Evolutionary conservation across 768 basidiomycete genomes (phyloP), one percentile per base, ranked within the genome.

Genomic region (Pleurotus djamor): DNA sequence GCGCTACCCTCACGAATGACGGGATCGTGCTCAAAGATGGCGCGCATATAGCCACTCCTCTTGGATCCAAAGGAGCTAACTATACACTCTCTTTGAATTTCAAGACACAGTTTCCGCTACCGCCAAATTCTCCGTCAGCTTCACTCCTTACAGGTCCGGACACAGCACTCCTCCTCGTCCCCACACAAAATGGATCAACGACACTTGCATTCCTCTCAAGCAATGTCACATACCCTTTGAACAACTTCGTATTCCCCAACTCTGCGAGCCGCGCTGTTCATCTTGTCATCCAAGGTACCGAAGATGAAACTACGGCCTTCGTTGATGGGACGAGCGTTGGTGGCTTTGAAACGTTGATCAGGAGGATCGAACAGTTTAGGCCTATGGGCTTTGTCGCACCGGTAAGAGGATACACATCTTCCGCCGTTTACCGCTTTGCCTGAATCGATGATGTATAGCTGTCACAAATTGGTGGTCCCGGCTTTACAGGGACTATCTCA

Each of bases 381-480:
- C 54, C 41, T 16, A 56, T 56, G 54, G n/a, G 21, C 10, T 56
- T 56, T 44, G 54, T 56, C 14, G 54, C 54, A 7, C 54, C 54
- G 28, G 54, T 56, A 28, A 41, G 54, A 37, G 3, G 14, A 14
- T 21, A 12, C n/a, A n/a, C n/a, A n/a, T 7, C 16, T 12, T 47
- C 14, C 14, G 16, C 17, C 2, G 45, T 12, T 12, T 14, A 14
- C 7, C 7, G 45, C 13, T 47, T 43, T 43, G 9, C 41, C 41
- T 43, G 41, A 47, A 2, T 47, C 3, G 4, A 12, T 16, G 34
- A n/a, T 52, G 16, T 43, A 2, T 38, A 56, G 54, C 37, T 56
- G 5, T 43, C 54, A 9, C 54, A 56, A 14, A 43, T 56, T 21
- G 54, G 54, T 34, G 54, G 54, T 3, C 54, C 54, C 28, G 54